Base-by-base conservation (phyloP, 257 asterid genomes). In the Primulina tabacum region DNA sequence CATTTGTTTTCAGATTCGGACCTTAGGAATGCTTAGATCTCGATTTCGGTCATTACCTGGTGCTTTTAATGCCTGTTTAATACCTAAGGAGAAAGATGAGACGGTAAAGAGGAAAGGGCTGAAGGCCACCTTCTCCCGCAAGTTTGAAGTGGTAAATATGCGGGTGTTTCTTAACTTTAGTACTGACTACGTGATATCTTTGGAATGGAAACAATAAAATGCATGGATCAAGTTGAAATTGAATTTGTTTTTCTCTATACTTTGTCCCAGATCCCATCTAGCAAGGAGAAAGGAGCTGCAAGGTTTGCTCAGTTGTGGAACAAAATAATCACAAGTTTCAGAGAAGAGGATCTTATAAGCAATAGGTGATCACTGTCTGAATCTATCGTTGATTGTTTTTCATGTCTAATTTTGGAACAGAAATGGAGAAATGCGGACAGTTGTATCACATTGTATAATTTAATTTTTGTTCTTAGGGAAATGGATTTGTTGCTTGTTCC, bases 231-330 rank as follows among this genome's bases (percentile, higher is more conserved):
- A 8, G 33, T 33, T 20, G 62, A 43, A 76, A 47, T 68, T 72
- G 8, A 43, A 20, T 57, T 65, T 33, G 57, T 74, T 50, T 71
- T 33, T 60, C 50, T 78, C 68, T 67, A 60, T 77, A 34, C 73
- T 53, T 34, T 62, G 65, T 56, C 71, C 64, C 81, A 94, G 99
- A 88, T 87, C 63, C 93, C 90, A 64, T 89, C 97, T 77, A 88
- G 82, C 59, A 84, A 85, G 75, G 97, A 89, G 78, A 91, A 88
- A 78, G 91, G 80, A 78, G 95, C 97, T 76, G 99, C 99, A 33
- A 88, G 97, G 78, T 94, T 94, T 88, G 97, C 99, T 79, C 99
- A 94, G 81, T 73, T 94, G 82, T 94, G 99, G 99, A 94, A 94
- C 85, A 88, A 89, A 85, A 94, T 94, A 50, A 86, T 94, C 75